Percentiles rank a stretch among this genome's conserved stretches.
Evolutionary conservation across 768 basidiomycete species (phyloP).

Genomic region (Lactifluus pinguis): DNA sequence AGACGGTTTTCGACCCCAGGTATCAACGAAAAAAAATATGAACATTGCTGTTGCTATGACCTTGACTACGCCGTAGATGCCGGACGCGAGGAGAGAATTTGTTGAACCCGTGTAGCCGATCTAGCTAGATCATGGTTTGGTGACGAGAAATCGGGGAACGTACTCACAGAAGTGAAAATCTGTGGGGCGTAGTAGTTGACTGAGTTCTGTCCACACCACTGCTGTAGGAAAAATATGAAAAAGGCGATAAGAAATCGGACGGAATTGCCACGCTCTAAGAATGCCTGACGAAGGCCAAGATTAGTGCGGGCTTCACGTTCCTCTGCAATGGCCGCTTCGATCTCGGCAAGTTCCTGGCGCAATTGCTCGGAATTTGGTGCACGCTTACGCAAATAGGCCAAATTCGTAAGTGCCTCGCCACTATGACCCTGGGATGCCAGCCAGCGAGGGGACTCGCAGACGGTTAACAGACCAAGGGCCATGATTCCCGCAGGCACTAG

Average conservation of each 20-base stretch:
- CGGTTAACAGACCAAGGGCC: constrained; percentile 55
- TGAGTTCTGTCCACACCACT: constrained; percentile 80
- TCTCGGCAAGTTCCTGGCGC: constrained; percentile 63
- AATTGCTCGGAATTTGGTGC: constrained; percentile 35
- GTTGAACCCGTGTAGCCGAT: constrained; percentile 56
- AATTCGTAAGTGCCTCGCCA: constrained; percentile 45
- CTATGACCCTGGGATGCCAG: constrained; percentile 53
- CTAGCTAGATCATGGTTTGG: constrained; percentile 23
- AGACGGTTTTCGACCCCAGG: constrained; percentile 58
- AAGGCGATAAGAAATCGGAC: constrained; percentile 82
- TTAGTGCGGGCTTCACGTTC: constrained; percentile 59
- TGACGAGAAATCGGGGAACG: background rate
- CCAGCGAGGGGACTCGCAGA: constrained; percentile 71
- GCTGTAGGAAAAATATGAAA: constrained; percentile 69
- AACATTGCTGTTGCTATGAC: constrained; percentile 57
- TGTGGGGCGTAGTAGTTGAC: constrained; percentile 70
- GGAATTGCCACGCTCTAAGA: constrained; percentile 75
- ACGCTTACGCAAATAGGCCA: constrained; percentile 55
- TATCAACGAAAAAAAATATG: constrained; percentile 59
- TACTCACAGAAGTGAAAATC: constrained; percentile 54
- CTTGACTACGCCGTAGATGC: constrained; percentile 62
- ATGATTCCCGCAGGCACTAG: constrained; percentile 68
- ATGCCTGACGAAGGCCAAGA: constrained; percentile 59
- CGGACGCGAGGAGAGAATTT: constrained; percentile 61
- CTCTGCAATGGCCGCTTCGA: constrained; percentile 69